Evolutionary conservation across 1,139 yeast genomes (phyloP).

Genomic region (Hemisphaericaspora xylanilytica): DNA sequence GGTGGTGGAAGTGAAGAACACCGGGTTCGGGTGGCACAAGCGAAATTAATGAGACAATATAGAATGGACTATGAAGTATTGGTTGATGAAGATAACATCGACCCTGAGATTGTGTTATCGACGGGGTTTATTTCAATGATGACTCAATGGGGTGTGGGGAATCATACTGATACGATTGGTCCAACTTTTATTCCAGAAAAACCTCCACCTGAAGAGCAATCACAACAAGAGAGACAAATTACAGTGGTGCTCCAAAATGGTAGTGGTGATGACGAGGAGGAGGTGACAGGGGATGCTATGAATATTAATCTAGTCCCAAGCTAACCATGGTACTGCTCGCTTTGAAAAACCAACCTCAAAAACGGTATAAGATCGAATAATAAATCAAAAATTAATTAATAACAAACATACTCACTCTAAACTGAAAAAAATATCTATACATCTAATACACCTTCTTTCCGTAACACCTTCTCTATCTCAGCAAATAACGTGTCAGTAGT

Average conservation of each 20-base stretch:
- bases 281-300: too few species aligned
- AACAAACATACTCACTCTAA: conserved; percentile 2
- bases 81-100: conserved; percentile 47
- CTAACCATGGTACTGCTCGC: too few species aligned
- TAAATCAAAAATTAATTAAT: not conserved
- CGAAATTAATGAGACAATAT: conserved; percentile 55
- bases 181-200: conserved; percentile 36
- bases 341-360: not conserved
- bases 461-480: conserved; percentile 47
- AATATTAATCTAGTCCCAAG: too few species aligned
- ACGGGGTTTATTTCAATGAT: conserved; percentile 61
- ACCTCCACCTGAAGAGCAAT: conserved; percentile 5
- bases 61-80: conserved; percentile 58
- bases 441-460: conserved; percentile 48
- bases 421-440: conserved; percentile 6
- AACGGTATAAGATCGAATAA: not conserved
- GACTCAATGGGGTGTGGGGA: conserved; percentile 63
- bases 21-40: conserved; percentile 53
- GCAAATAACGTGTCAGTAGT: conserved; percentile 45
- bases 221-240: conserved; percentile 2
- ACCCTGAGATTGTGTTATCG: conserved; percentile 50
- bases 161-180: conserved; percentile 51
- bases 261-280: too few species aligned
- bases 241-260: conserved; percentile 7
- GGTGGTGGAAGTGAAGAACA: conserved; percentile 55